Evolutionary conservation across 2,329 filamentous ascomycete species (phyloP), one percentile per base, ranked within the genome.

Genomic region (Colletotrichum filicis): DNA sequence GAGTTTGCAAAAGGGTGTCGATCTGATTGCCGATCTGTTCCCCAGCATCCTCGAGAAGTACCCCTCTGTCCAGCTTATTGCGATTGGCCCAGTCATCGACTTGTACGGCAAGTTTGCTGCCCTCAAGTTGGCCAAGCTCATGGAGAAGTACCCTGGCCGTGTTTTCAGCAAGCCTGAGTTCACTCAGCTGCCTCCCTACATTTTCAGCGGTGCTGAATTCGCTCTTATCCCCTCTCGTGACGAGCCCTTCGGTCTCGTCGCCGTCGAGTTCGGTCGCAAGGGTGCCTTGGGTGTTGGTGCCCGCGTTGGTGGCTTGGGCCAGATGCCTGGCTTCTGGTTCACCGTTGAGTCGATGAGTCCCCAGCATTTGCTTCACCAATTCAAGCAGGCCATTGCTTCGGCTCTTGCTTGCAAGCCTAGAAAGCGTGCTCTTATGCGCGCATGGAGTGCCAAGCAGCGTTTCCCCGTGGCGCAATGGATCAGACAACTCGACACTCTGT

Each of bases 291-390:
- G 91, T 76, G 90, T 93, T 68, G 91, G 91, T 58, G 89, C 91
- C 49, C 86, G 90, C 66, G 91, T 93, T 49, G 91, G 91, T 75
- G 91, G 91, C 67, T 85, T 93, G 26, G 90, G 91, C n/a, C 89
- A 92, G 78, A 92, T 93, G 91, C 91, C 91, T 24, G 91, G 91
- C 28, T 92, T 91, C 88, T 93, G 91, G 91, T 93, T 89, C 79
- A 92, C 91, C 0, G 88, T 93, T 68, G 91, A 93, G 79, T 92
- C 90, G 0, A 90, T 87, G 6, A 89, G 89, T 1, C 91, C 90
- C 0, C 86, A 86, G 56, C 91, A 93, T 82, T 81, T 92, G 56
- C 83, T 92, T 66, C 87, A 89, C 58, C 91, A 93, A 78, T 92
- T 93, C 83, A 91, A 89, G 79, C 85, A 86, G 75, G 89, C 91